A percentile compares a stretch with the other conserved stretches of the same genome.
These are phyloP conservation scores for Entophlyctis luteolus DNA, from an alignment of 192 early-diverging fungal species.

Conservation along the genomic window DNA sequence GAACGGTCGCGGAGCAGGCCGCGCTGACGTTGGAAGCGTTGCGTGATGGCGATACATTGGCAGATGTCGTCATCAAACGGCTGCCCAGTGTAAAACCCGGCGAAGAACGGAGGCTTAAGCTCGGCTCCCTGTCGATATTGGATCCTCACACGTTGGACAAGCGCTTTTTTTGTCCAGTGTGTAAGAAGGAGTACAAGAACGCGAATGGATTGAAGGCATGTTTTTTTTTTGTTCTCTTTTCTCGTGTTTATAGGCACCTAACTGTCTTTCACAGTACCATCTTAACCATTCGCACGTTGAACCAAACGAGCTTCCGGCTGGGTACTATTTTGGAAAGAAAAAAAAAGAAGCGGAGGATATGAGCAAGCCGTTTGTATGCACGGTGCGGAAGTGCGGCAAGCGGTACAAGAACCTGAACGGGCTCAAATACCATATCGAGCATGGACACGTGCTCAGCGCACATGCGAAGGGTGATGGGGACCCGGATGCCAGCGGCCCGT, in stretches of 20 bases:
- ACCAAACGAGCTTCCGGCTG: slow-evolving; percentile 22
- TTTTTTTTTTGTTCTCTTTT: slow-evolving; percentile 7
- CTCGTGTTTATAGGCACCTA: too few species aligned
- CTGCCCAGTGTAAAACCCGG: slow-evolving; percentile 17
- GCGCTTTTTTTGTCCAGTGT: slow-evolving; percentile 76
- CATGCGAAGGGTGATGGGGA: too few species aligned
- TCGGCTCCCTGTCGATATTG: slow-evolving; percentile 23
- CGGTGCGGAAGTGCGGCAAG: slow-evolving; percentile 80
- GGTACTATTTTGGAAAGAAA: slow-evolving; percentile 27
- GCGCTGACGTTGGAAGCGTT: not conserved
- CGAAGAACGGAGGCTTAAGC: slow-evolving; percentile 17
- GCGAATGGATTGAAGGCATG: slow-evolving; percentile 86
- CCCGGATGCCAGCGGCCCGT: too few species aligned
- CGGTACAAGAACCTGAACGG: slow-evolving; percentile 96
- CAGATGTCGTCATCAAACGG: slow-evolving; percentile 12
- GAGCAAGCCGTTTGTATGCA: slow-evolving; percentile 55
- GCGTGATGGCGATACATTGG: not conserved
- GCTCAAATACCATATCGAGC: slow-evolving; percentile 91
- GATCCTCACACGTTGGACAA: slow-evolving; percentile 26
- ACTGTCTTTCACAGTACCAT: slow-evolving; percentile 20
- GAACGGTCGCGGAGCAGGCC: slow-evolving; percentile 10
- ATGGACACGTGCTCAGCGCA: too few species aligned
- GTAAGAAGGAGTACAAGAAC: slow-evolving; percentile 98
- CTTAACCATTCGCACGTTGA: slow-evolving; percentile 29
- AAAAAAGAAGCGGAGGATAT: slow-evolving; percentile 29